Evolutionary conservation across 148 eudicot species (phyloP).

Genomic region (Rhododendron simsii): DNA sequence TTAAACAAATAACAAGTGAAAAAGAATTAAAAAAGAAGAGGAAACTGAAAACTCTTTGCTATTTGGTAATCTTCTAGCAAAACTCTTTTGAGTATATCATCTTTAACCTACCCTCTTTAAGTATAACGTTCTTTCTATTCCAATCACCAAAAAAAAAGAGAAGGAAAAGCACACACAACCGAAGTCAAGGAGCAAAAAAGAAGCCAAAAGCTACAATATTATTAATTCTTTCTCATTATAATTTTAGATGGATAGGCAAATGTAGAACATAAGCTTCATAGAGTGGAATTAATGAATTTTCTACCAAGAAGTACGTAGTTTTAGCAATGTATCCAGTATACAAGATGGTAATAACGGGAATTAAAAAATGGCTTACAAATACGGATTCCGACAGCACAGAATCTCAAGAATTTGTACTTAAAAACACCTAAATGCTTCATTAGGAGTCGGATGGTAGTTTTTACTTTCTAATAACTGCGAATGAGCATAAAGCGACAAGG

Average conservation of each 20-base stretch:
- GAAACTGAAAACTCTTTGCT: background rate
- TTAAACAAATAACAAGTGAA: background rate
- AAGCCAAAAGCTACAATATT: background rate
- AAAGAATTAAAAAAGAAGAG: background rate
- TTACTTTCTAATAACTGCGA: background rate
- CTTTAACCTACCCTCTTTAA: background rate
- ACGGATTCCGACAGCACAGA: background rate
- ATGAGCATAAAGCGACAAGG: background rate
- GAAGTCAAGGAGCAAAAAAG: background rate
- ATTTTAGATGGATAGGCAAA: background rate
- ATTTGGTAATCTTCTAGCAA: background rate
- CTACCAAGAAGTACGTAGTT: background rate
- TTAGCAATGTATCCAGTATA: background rate
- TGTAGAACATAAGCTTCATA: background rate
- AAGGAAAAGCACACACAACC: background rate
- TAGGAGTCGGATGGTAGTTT: background rate
- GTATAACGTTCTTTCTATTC: background rate
- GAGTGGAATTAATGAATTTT: background rate
- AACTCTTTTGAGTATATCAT: background rate
- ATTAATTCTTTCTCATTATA: background rate
- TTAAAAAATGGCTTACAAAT: too few species aligned
- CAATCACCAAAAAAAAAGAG: background rate
- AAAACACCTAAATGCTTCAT: background rate
- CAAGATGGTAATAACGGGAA: too few species aligned
- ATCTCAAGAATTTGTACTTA: background rate